phyloP scores from a whole-genome alignment of 1,139 yeast genomes.

The Suhomyces bokatorum region DNA sequence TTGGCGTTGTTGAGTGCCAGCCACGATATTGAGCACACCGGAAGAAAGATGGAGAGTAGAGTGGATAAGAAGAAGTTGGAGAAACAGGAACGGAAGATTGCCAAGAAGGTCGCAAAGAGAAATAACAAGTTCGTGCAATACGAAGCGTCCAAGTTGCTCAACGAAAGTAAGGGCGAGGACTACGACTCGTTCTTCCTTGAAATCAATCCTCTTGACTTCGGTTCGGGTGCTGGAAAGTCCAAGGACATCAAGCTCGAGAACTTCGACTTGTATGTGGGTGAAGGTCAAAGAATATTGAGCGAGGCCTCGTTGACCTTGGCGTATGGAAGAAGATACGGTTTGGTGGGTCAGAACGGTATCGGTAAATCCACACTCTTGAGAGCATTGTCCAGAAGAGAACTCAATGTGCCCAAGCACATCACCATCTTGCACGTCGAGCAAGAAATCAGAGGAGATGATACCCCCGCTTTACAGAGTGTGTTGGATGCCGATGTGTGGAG shows the following conservation, averaged over 20 bases:
- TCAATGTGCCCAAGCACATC: conserved; percentile 90
- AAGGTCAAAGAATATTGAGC: conserved; percentile 87
- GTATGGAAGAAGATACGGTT: conserved; percentile 93
- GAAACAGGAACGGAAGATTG: conserved; percentile 95
- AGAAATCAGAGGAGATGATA: conserved; percentile 92
- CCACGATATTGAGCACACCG: conserved; percentile 85
- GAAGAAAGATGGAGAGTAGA: conserved; percentile 87
- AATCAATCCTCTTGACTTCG: conserved; percentile 91
- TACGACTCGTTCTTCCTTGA: conserved; percentile 94
- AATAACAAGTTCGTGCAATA: conserved; percentile 83
- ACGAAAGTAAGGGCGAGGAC: conserved; percentile 63
- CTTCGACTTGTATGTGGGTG: conserved; percentile 92
- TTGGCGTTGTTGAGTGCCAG: conserved; percentile 73
- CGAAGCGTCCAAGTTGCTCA: conserved; percentile 87
- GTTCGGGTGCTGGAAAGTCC: conserved; percentile 88
- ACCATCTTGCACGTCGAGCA: conserved; percentile 96
- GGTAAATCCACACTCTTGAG: conserved; percentile 94
- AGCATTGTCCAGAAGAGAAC: conserved; percentile 91
- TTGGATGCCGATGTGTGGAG: conserved; percentile 99
- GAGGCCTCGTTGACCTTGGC: conserved; percentile 86
- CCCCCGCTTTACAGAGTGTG: conserved; percentile 86
- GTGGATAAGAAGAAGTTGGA: conserved; percentile 96
- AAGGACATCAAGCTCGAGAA: conserved; percentile 92
- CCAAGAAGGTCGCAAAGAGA: conserved; percentile 93
- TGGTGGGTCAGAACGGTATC: conserved; percentile 98